Base-by-base conservation (phyloP, 176 grass and related monocot species). In the Eragrostis curvula region DNA sequence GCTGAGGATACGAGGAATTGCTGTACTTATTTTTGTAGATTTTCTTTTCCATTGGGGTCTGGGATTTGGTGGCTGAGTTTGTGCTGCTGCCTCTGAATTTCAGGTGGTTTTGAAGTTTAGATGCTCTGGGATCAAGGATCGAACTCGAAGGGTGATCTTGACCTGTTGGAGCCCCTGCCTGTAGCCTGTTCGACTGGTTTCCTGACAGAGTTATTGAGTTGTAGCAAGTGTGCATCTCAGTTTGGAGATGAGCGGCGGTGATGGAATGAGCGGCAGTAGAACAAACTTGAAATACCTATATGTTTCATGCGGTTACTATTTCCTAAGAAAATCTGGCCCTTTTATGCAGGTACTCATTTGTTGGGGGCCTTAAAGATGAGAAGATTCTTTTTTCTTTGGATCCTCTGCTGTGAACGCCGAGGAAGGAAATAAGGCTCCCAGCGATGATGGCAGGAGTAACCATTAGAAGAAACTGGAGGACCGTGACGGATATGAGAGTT, bases 341-440 rank as follows among this genome's bases (percentile, higher is more conserved):
- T 28, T 27, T 24, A 47, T 55, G 63, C 40, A 79, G 82, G 44
- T 20, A 45, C 70, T 80, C 32, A 12, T 53, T 39, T 30, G 0
- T 12, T n/a, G 60, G 21, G 18, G 41, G 11, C 61, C 24, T 15
- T 2, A 8, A 64, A 55, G 53, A 85, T 85, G 87, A 81, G 63
- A 46, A 69, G 77, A 3, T 89, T 89, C 77, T 81, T 89, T 17
- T n/a, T 89, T 85, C 77, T 85, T 85, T 12, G 87, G 87, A 10
- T 86, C 87, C 29, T 43, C 87, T 14, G 16, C 76, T 15, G 3
- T 74, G 3, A 74, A 74, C 20, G 0, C 64, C 27, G 30, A 6
- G 20, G 78, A 18, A 29, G 87, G 44, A 6, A 30, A 11, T 14
- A 30, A 30, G 63, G 51, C 76, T 3, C 62, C 69, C 11, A 20